These are phyloP conservation scores for Pichia sp. DNA, from an alignment of 1,139 yeast genomes.

Conservation along the genomic window DNA sequence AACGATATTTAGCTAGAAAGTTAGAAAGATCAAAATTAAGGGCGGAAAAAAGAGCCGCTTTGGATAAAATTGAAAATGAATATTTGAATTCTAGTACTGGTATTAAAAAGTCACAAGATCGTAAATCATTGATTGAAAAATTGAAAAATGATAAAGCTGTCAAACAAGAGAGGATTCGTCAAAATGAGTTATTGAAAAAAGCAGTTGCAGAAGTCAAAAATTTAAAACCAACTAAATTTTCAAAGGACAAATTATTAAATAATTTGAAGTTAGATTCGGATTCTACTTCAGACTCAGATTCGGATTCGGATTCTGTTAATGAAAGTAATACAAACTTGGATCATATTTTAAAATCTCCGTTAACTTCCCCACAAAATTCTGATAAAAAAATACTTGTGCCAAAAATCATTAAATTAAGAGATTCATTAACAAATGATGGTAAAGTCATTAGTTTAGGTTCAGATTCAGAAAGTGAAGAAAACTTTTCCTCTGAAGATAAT, in stretches of 20 bases:
- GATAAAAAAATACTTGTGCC: background rate
- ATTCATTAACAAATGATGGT: background rate
- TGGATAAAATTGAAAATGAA: background rate
- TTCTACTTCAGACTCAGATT: too few relatives aligned
- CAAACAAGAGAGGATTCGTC: slow-evolving; percentile 19
- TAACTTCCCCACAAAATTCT: slow-evolving; percentile 1
- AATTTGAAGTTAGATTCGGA: slow-evolving; percentile 20
- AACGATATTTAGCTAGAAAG: slow-evolving; percentile 25
- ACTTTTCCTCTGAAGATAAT: slow-evolving; percentile 1
- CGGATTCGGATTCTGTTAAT: slow-evolving; percentile 20
- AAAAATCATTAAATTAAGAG: background rate
- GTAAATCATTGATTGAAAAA: slow-evolving; percentile 5
- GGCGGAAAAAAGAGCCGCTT: slow-evolving; percentile 8
- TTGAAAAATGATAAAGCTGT: slow-evolving; percentile 11
- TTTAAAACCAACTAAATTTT: slow-evolving; percentile 20
- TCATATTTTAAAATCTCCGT: slow-evolving; percentile 1
- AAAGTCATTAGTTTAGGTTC: slow-evolving; percentile 5
- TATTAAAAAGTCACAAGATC: background rate
- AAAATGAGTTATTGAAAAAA: slow-evolving; percentile 24
- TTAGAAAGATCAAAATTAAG: slow-evolving; percentile 18
- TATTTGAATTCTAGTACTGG: background rate
- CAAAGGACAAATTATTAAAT: slow-evolving; percentile 21
- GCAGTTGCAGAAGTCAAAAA: slow-evolving; percentile 16
- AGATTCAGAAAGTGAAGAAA: slow-evolving; percentile 5
- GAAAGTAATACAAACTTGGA: too few relatives aligned